Conservation (phyloP, 176 grass and related monocot genomes). For the Neostapfia colusana region DNA sequence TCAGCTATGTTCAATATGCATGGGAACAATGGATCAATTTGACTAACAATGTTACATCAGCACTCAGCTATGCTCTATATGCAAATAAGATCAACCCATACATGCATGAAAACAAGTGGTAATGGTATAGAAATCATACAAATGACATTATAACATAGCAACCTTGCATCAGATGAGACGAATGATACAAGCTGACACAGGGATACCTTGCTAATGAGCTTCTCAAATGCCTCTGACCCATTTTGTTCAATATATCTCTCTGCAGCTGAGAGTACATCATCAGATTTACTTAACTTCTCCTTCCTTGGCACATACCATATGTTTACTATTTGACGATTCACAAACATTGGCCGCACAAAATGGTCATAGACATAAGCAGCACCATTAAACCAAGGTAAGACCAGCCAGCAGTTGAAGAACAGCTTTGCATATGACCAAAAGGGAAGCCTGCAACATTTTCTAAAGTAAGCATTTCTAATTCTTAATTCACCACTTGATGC, state of each 20-base stretch:
- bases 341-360: constrained; percentile 76
- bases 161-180: background rate
- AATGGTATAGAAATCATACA: background rate
- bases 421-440: constrained; percentile 96
- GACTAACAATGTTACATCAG: too few species aligned
- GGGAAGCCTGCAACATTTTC: constrained; percentile 64
- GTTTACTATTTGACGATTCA: constrained; percentile 86
- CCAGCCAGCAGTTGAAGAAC: constrained; percentile 93
- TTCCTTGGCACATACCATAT: constrained; percentile 70
- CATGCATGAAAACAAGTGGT: constrained; percentile 12
- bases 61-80: background rate
- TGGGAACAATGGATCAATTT: too few species aligned
- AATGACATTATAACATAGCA: constrained; percentile 23
- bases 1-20: background rate
- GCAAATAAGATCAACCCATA: background rate
- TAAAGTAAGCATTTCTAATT: constrained; percentile 6
- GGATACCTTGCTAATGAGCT: constrained; percentile 88
- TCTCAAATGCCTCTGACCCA: constrained; percentile 84
- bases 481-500: background rate
- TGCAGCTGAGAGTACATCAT: constrained; percentile 86
- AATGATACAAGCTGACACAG: constrained; percentile 16
- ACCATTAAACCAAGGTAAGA: constrained; percentile 84
- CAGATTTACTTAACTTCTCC: constrained; percentile 60
- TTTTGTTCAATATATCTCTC: constrained; percentile 94
- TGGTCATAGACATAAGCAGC: constrained; percentile 93